Conservation (phyloP, 805 yeast genomes). For the Ogataea wickerhamii region DNA sequence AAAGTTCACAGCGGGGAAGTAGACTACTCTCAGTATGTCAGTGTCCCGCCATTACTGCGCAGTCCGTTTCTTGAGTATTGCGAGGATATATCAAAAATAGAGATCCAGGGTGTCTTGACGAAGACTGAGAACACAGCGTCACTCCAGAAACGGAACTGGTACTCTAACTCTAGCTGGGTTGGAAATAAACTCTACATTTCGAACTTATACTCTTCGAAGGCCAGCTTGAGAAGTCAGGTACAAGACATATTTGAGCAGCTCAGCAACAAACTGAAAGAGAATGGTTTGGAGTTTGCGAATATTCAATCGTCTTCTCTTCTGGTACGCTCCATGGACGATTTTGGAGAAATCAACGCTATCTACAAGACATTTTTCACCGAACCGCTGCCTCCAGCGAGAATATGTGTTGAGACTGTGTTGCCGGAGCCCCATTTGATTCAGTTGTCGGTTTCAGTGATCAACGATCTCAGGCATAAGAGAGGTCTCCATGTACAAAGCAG, state of each 20-base stretch:
- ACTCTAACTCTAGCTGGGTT: slow-evolving; percentile 15
- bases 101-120: background rate
- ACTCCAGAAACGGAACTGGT: background rate
- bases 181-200: slow-evolving; percentile 40
- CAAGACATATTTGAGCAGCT: slow-evolving; percentile 47
- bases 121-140: background rate
- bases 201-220: slow-evolving; percentile 36
- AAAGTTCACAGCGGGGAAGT: slow-evolving; percentile 6
- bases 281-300: slow-evolving; percentile 38
- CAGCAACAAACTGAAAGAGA: slow-evolving; percentile 28
- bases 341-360: slow-evolving; percentile 55
- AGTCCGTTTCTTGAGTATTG: slow-evolving; percentile 33
- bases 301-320: slow-evolving; percentile 60
- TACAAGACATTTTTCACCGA: slow-evolving; percentile 55
- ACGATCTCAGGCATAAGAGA: slow-evolving; percentile 36
- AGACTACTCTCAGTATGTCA: slow-evolving; percentile 16
- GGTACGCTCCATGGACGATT: slow-evolving; percentile 61
- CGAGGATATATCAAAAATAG: slow-evolving; percentile 9
- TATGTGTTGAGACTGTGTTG: slow-evolving; percentile 67
- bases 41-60: slow-evolving; percentile 38
- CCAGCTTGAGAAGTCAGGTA: slow-evolving; percentile 42
- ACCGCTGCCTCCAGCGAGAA: slow-evolving; percentile 83
- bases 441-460: slow-evolving; percentile 56
- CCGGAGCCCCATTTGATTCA: slow-evolving; percentile 41
- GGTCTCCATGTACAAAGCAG: slow-evolving; percentile 91